Evolutionary conservation across 345 rosid species (phyloP).

Genomic region (Balakata baccata): DNA sequence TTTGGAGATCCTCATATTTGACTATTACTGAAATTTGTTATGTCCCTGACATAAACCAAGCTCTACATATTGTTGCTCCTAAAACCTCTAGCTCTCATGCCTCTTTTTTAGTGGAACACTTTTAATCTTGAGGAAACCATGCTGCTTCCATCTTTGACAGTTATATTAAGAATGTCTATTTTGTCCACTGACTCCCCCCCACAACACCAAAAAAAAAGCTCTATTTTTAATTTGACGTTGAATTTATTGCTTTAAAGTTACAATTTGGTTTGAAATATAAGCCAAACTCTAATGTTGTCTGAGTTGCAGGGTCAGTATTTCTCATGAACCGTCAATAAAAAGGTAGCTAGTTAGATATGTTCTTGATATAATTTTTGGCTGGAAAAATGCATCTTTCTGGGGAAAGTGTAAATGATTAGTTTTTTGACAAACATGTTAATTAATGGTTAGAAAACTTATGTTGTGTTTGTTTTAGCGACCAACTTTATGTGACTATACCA

Average conservation of each 20-base stretch:
- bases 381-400: conserved; percentile 6
- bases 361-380: conserved; percentile 1
- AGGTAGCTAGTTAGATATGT: conserved; percentile 5
- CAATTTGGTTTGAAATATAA: conserved; percentile 10
- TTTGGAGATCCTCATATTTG: conserved; percentile 44
- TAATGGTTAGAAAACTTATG: background rate
- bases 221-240: conserved; percentile 8
- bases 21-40: conserved; percentile 42
- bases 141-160: conserved; percentile 29
- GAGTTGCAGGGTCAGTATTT: conserved; percentile 16
- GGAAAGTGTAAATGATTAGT: background rate
- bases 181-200: conserved; percentile 8
- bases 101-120: conserved; percentile 31
- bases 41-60: conserved; percentile 66
- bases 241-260: conserved; percentile 6
- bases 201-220: too few relatives aligned
- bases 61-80: conserved; percentile 41
- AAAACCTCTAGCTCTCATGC: conserved; percentile 55
- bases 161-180: conserved; percentile 32
- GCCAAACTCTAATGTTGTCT: conserved; percentile 12
- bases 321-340: conserved; percentile 1
- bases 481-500: background rate
- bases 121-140: conserved; percentile 28
- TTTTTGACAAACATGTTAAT: background rate
- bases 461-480: background rate